Evolutionary conservation across 1,284 basidiomycete genomes (phyloP), one percentile per base, ranked within the genome.

Genomic region (Baeospora myosura): DNA sequence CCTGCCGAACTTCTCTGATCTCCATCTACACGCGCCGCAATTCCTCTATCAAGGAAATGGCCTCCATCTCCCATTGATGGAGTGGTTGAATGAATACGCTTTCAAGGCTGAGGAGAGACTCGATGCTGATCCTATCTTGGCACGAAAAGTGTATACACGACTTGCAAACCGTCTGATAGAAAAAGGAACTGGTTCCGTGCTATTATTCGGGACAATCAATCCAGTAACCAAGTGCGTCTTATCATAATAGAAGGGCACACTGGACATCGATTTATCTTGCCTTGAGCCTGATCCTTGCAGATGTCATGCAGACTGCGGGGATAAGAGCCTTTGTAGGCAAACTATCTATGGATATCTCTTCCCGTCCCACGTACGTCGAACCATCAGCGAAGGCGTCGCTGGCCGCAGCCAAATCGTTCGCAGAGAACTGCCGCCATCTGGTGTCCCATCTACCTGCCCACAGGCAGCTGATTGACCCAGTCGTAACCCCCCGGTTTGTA

Each of bases 21-120:
- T 88, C 6, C 88, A 91, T 56, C 69, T 91, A 0, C 89, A 93
- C 57, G 87, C 88, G 0, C 87, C 88, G 1, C 89, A 92, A 56
- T 90, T 85, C 56, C 68, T 90, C 28, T 91, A 90, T 48, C 82
- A 88, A 47, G 89, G 89, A 2, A 88, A 79, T 4, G 88, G 88
- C 0, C 69, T 91, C 4, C 84, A 92, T 55, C 71, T 88, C 3
- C 85, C 88, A 0, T 63, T 93, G 26, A 83, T 91, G 79, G 61
- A 86, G 53, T 92, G 89, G 89, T 67, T 90, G 3, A 69, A 86
- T 44, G 69, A 72, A 33, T 88, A 88, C 50, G 79, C 84, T 1
- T 89, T 84, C 57, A 77, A 78, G 49, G 83, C 88, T 0, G 89
- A 92, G 57, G 78, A 86, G 50, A 55, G 73, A 17, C 66, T 93